Conservation (phyloP, 805 yeast species). For the Saccharomycopsis malanga region DNA sequence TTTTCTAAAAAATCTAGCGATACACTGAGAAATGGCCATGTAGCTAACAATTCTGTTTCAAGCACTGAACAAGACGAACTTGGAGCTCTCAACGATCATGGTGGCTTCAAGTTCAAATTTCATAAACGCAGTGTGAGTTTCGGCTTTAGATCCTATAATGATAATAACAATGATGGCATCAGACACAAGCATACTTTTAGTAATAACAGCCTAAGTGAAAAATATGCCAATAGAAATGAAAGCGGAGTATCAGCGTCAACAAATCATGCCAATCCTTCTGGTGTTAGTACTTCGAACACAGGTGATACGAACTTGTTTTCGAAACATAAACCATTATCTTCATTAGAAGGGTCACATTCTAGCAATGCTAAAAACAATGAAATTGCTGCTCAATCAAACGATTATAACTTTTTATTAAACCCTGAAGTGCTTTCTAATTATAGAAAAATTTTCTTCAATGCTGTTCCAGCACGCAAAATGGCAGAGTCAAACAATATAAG, state of each 20-base stretch:
- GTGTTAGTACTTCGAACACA: conserved; percentile 9
- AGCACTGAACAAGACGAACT: no score
- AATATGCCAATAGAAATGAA: neutral
- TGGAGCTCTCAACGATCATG: neutral
- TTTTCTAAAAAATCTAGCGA: no score
- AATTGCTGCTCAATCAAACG: neutral
- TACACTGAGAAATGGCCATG: no score
- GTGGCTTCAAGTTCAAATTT: conserved; percentile 10
- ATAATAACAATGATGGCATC: neutral
- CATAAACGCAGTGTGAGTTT: conserved; percentile 13
- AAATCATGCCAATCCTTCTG: conserved; percentile 2
- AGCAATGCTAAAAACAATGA: neutral
- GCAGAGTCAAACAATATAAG: conserved; percentile 13
- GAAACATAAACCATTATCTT: neutral
- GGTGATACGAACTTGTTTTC: neutral
- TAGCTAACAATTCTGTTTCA: no score
- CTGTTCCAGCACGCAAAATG: conserved; percentile 18
- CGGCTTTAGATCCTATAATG: neutral
- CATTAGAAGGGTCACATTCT: neutral
- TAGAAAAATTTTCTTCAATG: conserved; percentile 6
- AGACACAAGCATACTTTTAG: no score
- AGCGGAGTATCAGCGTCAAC: neutral
- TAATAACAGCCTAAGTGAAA: neutral
- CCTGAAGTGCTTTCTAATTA: conserved; percentile 7
- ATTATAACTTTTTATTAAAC: neutral